Base-by-base conservation (phyloP, 2,329 filamentous ascomycete species). In the Aureobasidium pullulans region DNA sequence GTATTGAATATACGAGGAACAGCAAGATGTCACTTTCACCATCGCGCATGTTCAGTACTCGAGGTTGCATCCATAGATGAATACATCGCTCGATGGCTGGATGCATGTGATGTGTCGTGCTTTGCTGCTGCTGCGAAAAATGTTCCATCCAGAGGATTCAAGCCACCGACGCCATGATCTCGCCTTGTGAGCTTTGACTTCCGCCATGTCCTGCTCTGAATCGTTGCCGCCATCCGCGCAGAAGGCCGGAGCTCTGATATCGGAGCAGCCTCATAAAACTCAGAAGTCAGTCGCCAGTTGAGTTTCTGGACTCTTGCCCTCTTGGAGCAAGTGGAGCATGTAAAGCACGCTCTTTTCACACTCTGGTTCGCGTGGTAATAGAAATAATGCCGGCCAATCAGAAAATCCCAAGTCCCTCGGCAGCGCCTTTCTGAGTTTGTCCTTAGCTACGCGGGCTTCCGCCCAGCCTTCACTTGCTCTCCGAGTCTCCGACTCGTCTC, bases 131-230 rank as follows among this genome's bases (percentile, higher is more conserved):
- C 37, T 36, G 19, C 15, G 13, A 31, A 37, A 23, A 43, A 46
- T 10, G 40, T 40, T 44, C 16, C 23, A 19, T 16, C 28, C 6
- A 13, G 23, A 43, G 50, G 50, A 42, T 54, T 53, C 37, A 54
- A 56, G 52, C 52, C 52, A 56, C 52, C 52, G 52, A 56, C 52
- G 52, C 52, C 52, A 56, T 56, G 50, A 34, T 19, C 13, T 16
- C 13, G 19, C 15, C 31, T 36, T 29, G 6, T 28, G 29, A 54
- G 50, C 50, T 32, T 43, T 32, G 50, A 32, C 50, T 9, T 23
- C 28, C 28, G 37, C 50, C 50, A 52, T 42, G 49, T 54, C 16
- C 37, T n/a, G 29, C 11, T 52, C 13, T 52, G 48, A 52, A 54
- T 54, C 50, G 29, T 23, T 54, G 50, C 50, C 50, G 50, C 50